phyloP scores from a whole-genome alignment of 345 rosid species.

The Triadica sebifera region DNA sequence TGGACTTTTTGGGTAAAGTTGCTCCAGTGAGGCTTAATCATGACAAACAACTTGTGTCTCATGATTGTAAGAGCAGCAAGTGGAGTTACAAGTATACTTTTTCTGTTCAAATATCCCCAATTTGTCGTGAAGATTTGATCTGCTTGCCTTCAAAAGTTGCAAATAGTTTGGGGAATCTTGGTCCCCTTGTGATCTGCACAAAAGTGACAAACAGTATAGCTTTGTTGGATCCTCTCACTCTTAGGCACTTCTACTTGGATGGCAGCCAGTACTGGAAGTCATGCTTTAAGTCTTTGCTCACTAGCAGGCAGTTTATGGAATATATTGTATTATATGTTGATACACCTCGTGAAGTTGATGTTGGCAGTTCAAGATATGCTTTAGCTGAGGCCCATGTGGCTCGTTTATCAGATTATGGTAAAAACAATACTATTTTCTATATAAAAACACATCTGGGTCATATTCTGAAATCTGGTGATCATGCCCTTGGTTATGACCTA shows the following conservation, averaged over 20 bases:
- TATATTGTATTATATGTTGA: constrained; percentile 58
- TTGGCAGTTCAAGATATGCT: constrained; percentile 30
- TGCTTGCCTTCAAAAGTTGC: constrained; percentile 34
- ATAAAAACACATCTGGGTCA: constrained; percentile 21
- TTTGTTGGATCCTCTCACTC: constrained; percentile 45
- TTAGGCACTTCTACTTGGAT: constrained; percentile 51
- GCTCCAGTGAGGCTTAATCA: constrained; percentile 40
- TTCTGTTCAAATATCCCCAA: constrained; percentile 49
- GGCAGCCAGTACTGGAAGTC: constrained; percentile 51
- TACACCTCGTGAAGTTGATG: constrained; percentile 27
- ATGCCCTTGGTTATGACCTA: constrained; percentile 27
- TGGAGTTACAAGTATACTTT: constrained; percentile 48
- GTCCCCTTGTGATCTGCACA: constrained; percentile 35
- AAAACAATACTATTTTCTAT: constrained; percentile 21
- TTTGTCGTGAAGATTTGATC: constrained; percentile 38
- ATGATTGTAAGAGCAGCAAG: constrained; percentile 31
- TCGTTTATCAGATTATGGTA: constrained; percentile 22
- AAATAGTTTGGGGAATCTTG: constrained; percentile 38
- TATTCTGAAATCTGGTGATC: constrained; percentile 27
- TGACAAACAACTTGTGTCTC: constrained; percentile 52
- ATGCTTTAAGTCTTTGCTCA: constrained; percentile 42
- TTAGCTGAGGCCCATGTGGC: constrained; percentile 38
- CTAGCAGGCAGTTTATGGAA: constrained; percentile 58
- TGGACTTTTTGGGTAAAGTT: constrained; percentile 50
- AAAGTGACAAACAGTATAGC: constrained; percentile 53